phyloP scores from a whole-genome alignment of 352 stramenopile genomes.

The Phytophthora macrochlamydospora region DNA sequence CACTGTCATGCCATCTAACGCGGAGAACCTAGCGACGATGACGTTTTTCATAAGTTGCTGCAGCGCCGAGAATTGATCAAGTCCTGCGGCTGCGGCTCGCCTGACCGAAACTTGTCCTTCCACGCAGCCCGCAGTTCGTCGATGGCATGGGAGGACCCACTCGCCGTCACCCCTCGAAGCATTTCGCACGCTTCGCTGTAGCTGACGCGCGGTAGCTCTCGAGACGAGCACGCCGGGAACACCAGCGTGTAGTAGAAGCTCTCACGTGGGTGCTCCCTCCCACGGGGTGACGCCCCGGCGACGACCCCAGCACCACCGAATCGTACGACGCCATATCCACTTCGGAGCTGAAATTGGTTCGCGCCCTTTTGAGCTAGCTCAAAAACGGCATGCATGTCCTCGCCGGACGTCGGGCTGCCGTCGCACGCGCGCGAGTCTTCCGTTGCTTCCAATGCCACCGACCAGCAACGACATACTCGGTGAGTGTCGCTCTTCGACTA shows the following conservation, averaged over 20 bases:
- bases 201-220: conserved; percentile 41
- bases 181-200: conserved; percentile 54
- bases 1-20: conserved; percentile 42
- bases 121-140: conserved; percentile 61
- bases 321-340: conserved; percentile 40
- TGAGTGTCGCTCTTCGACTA: conserved; percentile 4
- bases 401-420: conserved; percentile 17
- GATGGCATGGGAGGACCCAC: conserved; percentile 40
- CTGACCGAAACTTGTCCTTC: conserved; percentile 71
- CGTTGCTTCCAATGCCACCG: neutral
- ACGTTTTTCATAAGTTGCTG: conserved; percentile 74
- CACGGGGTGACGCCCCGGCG: conserved; percentile 50
- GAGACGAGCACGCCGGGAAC: conserved; percentile 37
- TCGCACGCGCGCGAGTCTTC: conserved; percentile 38
- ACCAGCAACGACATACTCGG: conserved; percentile 19
- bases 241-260: conserved; percentile 79
- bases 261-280: conserved; percentile 25
- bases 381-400: conserved; percentile 49
- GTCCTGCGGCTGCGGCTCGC: conserved; percentile 46
- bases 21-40: conserved; percentile 67
- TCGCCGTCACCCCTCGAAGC: conserved; percentile 56
- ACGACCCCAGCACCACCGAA: conserved; percentile 44
- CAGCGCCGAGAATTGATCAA: conserved; percentile 57
- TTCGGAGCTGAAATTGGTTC: neutral
- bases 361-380: conserved; percentile 1